A percentile compares a stretch with the other conserved stretches of the same genome.
Evolutionary conservation across 345 rosid species (phyloP).

Genomic region (Salix purpurea): DNA sequence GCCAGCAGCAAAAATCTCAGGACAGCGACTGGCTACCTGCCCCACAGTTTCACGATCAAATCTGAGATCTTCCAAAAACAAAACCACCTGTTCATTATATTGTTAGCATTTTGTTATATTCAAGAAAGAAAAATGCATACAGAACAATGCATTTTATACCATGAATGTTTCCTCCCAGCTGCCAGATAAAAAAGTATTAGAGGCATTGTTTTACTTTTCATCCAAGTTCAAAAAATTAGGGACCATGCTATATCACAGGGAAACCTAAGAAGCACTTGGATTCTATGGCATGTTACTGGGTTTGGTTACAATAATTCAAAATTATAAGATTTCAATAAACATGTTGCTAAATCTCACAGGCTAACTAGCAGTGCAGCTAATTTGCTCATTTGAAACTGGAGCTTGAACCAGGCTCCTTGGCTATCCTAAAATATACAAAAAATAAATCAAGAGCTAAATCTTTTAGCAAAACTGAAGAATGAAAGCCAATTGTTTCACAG

Average conservation of each 20-base stretch:
- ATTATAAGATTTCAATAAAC: too few species aligned
- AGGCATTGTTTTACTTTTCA: neutral
- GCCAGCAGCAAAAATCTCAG: constrained; percentile 67
- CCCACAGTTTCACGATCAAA: constrained; percentile 53
- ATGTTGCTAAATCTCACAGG: too few species aligned
- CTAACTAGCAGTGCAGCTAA: too few species aligned
- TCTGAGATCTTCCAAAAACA: constrained; percentile 62
- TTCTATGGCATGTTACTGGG: neutral
- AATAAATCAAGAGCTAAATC: neutral
- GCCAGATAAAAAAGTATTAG: neutral
- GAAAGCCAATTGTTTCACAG: neutral
- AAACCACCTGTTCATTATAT: constrained; percentile 51
- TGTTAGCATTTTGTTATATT: neutral
- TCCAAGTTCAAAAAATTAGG: neutral
- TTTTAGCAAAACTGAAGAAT: neutral
- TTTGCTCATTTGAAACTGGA: too few species aligned
- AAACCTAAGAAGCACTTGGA: neutral
- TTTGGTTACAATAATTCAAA: neutral
- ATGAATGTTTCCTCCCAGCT: neutral
- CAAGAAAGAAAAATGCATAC: neutral
- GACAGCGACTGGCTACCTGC: constrained; percentile 66
- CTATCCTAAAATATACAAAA: neutral
- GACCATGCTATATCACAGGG: neutral
- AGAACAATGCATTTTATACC: neutral
- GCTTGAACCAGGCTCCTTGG: too few species aligned